phyloP scores from a whole-genome alignment of 805 yeast species.

The Kodamaea hsintzibuensis region DNA sequence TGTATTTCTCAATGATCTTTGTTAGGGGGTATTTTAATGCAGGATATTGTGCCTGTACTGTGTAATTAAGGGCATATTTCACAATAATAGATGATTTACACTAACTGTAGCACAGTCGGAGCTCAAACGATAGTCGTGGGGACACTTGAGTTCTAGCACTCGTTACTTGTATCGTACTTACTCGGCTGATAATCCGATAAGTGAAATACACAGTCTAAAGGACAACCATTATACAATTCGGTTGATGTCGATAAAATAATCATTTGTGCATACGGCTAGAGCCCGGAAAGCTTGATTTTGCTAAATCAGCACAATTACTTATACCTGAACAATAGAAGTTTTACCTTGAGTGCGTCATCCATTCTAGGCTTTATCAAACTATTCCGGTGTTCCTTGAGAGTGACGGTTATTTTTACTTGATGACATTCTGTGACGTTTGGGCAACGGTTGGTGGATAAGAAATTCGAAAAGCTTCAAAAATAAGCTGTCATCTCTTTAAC shows the following conservation, averaged over 20 bases:
- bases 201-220: neutral
- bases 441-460: neutral
- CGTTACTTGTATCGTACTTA: too few relatives aligned
- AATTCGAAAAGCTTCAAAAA: neutral
- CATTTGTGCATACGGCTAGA: neutral
- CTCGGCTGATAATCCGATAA: neutral
- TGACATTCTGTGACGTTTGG: neutral
- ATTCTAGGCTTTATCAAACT: neutral
- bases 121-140: too few relatives aligned
- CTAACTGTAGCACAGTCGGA: neutral
- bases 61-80: neutral
- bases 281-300: neutral
- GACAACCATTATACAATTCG: neutral
- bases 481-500: neutral
- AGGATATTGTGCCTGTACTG: neutral
- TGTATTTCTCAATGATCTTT: neutral
- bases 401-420: neutral
- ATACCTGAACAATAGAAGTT: neutral
- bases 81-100: neutral
- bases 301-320: neutral
- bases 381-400: neutral
- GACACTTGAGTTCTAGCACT: too few relatives aligned
- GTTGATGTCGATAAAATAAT: neutral
- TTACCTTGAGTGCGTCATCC: neutral
- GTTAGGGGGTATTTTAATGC: neutral